Evolutionary conservation across 164 flowering plant genomes (phyloP), one percentile per base, ranked within the genome.

Genomic region (Aristolochia contorta): DNA sequence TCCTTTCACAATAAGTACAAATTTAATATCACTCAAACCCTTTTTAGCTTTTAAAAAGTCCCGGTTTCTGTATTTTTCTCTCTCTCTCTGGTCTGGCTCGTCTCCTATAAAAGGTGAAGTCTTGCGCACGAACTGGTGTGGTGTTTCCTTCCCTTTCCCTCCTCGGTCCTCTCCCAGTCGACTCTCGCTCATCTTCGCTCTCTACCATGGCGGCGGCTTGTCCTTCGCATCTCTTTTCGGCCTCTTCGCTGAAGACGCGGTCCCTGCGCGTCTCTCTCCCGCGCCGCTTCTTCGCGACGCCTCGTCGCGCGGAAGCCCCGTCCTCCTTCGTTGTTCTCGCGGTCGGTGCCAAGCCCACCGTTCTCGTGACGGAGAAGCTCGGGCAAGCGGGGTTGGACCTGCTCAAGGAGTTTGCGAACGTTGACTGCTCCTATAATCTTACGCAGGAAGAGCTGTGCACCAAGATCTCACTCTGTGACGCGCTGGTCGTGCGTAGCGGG

Each of bases 381-480:
- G 96, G 92, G 0, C 74, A 79, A 7, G 96, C 90, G 2, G 96
- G 90, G 1, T 58, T 88, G 5, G 71, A 67, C 2, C 85, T 89
- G 37, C 71, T 89, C 52, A 81, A 79, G 64, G 75, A 65, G 19
- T 85, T 80, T 47, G 91, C 96, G 18, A 86, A 89, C 58, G 91
- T 89, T 4, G 96, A 86, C 59, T 86, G 94, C 68, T 79, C 91
- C 5, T 89, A 86, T 56, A 81, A 85, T 58, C 67, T 89, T 47
- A 77, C 64, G 18, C 85, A 81, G 5, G 94, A 89, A 62, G 96
- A 89, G 77, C 85, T 89, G 30, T 77, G 86, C 71, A 77, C 96
- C 54, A 89, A 89, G 86, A 89, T 89, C 84, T 83, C 96, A 21
- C 86, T 86, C 24, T 89, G 96, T 67, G 96, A 89, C 45, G 96